Conservation (phyloP, 2,329 filamentous ascomycete species). For the Colletotrichum sp. region DNA sequence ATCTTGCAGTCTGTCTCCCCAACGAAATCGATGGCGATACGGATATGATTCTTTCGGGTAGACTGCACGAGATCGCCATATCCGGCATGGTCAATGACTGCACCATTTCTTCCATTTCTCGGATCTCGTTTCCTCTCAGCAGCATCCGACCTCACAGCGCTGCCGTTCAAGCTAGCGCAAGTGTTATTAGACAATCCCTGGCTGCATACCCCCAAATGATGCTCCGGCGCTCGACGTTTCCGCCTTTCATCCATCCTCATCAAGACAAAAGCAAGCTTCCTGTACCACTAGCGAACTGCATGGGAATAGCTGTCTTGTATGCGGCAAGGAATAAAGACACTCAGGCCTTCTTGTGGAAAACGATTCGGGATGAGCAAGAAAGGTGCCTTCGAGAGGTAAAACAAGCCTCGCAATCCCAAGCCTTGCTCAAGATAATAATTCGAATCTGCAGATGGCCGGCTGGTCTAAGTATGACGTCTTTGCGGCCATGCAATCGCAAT, state of each 20-base stretch:
- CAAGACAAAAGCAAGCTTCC: slow-evolving; percentile 2
- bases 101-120: background rate
- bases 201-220: slow-evolving; percentile 12
- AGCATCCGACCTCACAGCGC: background rate
- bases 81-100: background rate
- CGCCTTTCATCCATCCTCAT: slow-evolving; percentile 14
- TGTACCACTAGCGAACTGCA: slow-evolving; percentile 5
- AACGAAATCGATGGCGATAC: background rate
- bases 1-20: background rate
- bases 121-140: background rate
- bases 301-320: slow-evolving; percentile 7
- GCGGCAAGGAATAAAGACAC: slow-evolving; percentile 3
- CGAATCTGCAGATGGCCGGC: background rate
- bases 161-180: background rate
- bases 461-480: background rate
- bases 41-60: background rate
- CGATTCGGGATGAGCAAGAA: slow-evolving; percentile 6
- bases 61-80: background rate
- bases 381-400: background rate
- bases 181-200: background rate
- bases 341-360: background rate
- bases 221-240: slow-evolving; percentile 14
- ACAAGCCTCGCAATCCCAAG: background rate
- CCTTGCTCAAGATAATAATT: background rate
- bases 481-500: slow-evolving; percentile 6